Evolutionary conservation across 805 yeast genomes (phyloP).

Genomic region (Soucietia sequanensis): DNA sequence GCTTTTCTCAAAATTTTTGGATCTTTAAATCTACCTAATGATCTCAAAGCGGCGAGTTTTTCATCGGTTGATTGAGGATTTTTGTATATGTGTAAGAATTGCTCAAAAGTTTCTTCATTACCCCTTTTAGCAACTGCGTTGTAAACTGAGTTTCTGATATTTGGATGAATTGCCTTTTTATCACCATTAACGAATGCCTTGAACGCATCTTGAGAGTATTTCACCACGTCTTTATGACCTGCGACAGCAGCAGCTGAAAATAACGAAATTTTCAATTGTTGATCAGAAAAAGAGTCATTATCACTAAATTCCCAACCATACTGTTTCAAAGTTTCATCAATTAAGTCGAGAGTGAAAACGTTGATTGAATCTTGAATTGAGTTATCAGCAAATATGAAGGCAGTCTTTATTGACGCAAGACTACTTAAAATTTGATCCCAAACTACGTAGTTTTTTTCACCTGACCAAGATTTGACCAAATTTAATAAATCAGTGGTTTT

Average conservation of each 20-base stretch:
- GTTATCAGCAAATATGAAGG: constrained; percentile 56
- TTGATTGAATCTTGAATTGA: constrained; percentile 48
- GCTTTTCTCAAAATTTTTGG: constrained; percentile 54
- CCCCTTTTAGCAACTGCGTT: constrained; percentile 65
- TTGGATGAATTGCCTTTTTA: constrained; percentile 67
- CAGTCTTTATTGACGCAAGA: constrained; percentile 47
- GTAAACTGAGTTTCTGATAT: constrained; percentile 67
- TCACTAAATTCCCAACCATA: constrained; percentile 66
- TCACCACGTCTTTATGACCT: constrained; percentile 46
- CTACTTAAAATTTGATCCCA: constrained; percentile 61
- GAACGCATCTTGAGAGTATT: constrained; percentile 50
- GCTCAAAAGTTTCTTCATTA: constrained; percentile 59
- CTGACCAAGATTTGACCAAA: constrained; percentile 59
- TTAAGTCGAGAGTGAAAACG: constrained; percentile 53
- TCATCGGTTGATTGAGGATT: constrained; percentile 64
- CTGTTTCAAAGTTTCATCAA: constrained; percentile 49
- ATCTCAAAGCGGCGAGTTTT: constrained; percentile 64
- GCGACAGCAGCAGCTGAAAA: constrained; percentile 59
- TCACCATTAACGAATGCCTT: constrained; percentile 59
- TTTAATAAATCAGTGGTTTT: constrained; percentile 59
- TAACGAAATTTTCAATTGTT: constrained; percentile 65
- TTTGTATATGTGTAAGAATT: constrained; percentile 56
- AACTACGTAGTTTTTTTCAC: constrained; percentile 61
- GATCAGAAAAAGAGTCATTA: constrained; percentile 56
- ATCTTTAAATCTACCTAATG: constrained; percentile 64